Conservation (phyloP, 1,139 yeast genomes). For the Candida tetrigidarum region DNA sequence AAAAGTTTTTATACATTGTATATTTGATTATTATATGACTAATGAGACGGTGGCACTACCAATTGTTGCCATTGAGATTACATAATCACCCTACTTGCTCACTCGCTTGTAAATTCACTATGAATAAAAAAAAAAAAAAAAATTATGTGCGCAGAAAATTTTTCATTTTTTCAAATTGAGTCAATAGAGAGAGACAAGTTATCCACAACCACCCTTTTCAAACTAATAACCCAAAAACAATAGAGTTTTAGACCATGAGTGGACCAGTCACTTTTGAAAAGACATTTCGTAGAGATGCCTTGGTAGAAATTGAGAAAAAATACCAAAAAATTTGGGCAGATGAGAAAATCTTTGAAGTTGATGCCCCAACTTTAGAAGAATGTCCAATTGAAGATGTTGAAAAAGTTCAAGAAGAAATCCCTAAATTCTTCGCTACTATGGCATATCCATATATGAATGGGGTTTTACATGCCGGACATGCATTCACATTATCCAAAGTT, state of each 20-base stretch:
- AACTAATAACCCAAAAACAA: not conserved
- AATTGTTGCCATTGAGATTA: not conserved
- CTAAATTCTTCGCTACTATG: slow-evolving; percentile 92
- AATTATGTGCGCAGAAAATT: slow-evolving; percentile 3
- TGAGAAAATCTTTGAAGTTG: slow-evolving; percentile 80
- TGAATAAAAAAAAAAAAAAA: too few relatives aligned
- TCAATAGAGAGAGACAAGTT: too few relatives aligned
- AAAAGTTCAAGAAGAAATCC: slow-evolving; percentile 75
- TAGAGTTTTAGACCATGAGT: too few relatives aligned
- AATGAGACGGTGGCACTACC: not conserved
- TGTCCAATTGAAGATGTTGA: slow-evolving; percentile 63
- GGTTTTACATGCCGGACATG: slow-evolving; percentile 96
- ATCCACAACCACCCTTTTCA: too few relatives aligned
- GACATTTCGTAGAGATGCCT: slow-evolving; percentile 92
- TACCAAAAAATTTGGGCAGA: slow-evolving; percentile 89
- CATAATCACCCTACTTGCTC: not conserved
- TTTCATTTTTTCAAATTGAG: slow-evolving; percentile 2
- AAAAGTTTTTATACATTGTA: not conserved
- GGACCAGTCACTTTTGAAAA: slow-evolving; percentile 49
- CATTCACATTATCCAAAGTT: slow-evolving; percentile 92
- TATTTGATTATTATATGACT: too few relatives aligned
- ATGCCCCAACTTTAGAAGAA: slow-evolving; percentile 82
- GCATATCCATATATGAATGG: slow-evolving; percentile 99
- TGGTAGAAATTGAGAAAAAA: slow-evolving; percentile 87
- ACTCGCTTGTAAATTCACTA: too few relatives aligned